Evolutionary conservation across 2,329 filamentous ascomycete genomes (phyloP).

Genomic region (Colletotrichum sp.): DNA sequence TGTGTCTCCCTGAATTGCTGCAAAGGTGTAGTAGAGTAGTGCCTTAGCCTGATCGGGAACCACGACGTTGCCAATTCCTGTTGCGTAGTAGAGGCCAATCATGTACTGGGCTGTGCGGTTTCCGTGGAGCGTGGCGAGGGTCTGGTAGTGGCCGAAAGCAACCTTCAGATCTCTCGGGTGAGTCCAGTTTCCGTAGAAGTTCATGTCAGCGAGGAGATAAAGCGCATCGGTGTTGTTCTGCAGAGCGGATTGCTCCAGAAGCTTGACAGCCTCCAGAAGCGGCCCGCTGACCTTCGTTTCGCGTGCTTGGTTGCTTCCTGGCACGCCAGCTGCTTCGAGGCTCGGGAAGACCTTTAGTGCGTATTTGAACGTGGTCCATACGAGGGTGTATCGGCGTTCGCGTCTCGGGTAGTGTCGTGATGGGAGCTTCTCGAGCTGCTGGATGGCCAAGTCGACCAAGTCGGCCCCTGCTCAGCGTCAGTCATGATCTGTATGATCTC

Average conservation of each 20-base stretch:
- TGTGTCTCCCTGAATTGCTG: slow-evolving; percentile 81
- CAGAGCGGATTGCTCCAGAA: slow-evolving; percentile 57
- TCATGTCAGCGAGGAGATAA: slow-evolving; percentile 89
- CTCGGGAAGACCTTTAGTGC: slow-evolving; percentile 55
- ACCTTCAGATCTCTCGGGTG: slow-evolving; percentile 81
- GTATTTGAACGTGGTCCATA: slow-evolving; percentile 49
- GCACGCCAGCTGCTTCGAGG: slow-evolving; percentile 51
- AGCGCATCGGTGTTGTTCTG: slow-evolving; percentile 81
- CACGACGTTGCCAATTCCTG: slow-evolving; percentile 83
- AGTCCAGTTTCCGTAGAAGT: slow-evolving; percentile 94
- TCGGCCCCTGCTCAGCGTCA: slow-evolving; percentile 49
- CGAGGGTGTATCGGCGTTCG: slow-evolving; percentile 47
- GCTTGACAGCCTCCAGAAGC: slow-evolving; percentile 54
- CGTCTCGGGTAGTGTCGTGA: slow-evolving; percentile 47
- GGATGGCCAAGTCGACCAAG: slow-evolving; percentile 56
- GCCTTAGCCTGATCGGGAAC: slow-evolving; percentile 89
- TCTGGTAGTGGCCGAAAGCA: slow-evolving; percentile 82
- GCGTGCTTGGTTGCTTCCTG: slow-evolving; percentile 35
- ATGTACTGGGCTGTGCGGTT: slow-evolving; percentile 96
- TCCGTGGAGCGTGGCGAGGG: slow-evolving; percentile 76
- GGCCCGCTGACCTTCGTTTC: slow-evolving; percentile 43
- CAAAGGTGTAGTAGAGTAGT: slow-evolving; percentile 92
- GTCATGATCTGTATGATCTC: neutral
- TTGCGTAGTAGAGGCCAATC: slow-evolving; percentile 95
- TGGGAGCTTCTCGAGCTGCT: slow-evolving; percentile 55